Evolutionary conservation across 352 stramenopile genomes (phyloP).

Genomic region (Hyaloperonospora brassicae): DNA sequence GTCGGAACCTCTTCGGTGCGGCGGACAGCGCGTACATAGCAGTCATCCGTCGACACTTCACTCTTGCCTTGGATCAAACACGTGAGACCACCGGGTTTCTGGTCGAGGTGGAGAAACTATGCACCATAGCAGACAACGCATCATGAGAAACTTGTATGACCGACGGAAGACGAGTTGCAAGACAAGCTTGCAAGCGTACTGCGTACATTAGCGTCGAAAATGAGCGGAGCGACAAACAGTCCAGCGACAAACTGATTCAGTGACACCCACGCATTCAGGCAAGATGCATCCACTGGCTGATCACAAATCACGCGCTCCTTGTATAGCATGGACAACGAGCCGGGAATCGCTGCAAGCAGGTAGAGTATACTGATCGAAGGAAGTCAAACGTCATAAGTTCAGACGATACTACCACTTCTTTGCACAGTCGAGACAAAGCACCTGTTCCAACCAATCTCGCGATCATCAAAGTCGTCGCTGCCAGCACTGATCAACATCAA

Average conservation of each 20-base stretch:
- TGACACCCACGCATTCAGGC: constrained; percentile 81
- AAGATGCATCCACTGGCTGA: constrained; percentile 82
- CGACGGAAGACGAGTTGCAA: too few relatives aligned
- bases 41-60: constrained; percentile 61
- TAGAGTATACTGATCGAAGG: constrained; percentile 53
- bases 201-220: constrained; percentile 66
- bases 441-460: constrained; percentile 78
- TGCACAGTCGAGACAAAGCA: constrained; percentile 8
- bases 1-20: background rate
- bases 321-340: constrained; percentile 80
- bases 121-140: background rate
- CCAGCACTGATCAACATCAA: constrained; percentile 33
- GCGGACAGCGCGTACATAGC: constrained; percentile 42
- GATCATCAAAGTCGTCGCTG: constrained; percentile 54
- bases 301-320: constrained; percentile 76
- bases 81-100: constrained; percentile 71
- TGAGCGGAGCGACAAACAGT: constrained; percentile 68
- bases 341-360: constrained; percentile 63
- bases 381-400: constrained; percentile 3
- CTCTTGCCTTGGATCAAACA: constrained; percentile 72
- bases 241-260: constrained; percentile 82
- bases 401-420: background rate
- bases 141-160: background rate
- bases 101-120: constrained; percentile 55
- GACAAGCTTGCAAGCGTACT: background rate